A percentile compares a stretch with the other conserved stretches of the same genome.
Conservation (phyloP, 2,329 filamentous ascomycete genomes). For the Arthrobotrys sphaeroides region DNA sequence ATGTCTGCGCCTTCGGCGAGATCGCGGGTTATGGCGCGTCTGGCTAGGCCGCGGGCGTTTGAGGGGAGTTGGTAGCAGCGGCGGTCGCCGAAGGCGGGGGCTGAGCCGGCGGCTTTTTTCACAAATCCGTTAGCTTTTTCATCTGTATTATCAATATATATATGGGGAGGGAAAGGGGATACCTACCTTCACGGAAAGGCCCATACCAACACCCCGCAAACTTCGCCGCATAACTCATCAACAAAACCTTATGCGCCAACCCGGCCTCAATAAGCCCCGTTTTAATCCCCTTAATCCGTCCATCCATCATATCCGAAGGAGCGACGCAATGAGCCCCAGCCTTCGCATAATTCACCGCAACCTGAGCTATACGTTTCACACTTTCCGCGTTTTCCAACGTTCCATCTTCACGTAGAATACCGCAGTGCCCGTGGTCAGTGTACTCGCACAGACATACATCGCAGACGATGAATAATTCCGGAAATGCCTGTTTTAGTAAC, state of each 20-base stretch:
- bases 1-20: slow-evolving; percentile 94
- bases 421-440: slow-evolving; percentile 96
- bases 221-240: slow-evolving; percentile 99
- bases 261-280: slow-evolving; percentile 95
- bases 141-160: not conserved
- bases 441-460: slow-evolving; percentile 99
- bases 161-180: not conserved
- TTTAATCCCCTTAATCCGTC: slow-evolving; percentile 96
- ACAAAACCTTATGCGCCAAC: slow-evolving; percentile 85
- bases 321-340: slow-evolving; percentile 97
- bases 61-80: slow-evolving; percentile 97
- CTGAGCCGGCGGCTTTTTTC: slow-evolving; percentile 75
- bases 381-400: slow-evolving; percentile 91
- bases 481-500: slow-evolving; percentile 83
- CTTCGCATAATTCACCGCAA: slow-evolving; percentile 96
- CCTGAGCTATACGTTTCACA: slow-evolving; percentile 92
- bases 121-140: not conserved
- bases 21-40: slow-evolving; percentile 87
- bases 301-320: slow-evolving; percentile 98
- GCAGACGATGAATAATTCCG: slow-evolving; percentile 86
- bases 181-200: slow-evolving; percentile 82
- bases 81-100: slow-evolving; percentile 90
- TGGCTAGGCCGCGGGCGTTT: slow-evolving; percentile 87
- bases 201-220: slow-evolving; percentile 97
- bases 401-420: slow-evolving; percentile 91